Base-by-base conservation (phyloP, 352 stramenopile genomes). In the Pythium aristosporum region DNA sequence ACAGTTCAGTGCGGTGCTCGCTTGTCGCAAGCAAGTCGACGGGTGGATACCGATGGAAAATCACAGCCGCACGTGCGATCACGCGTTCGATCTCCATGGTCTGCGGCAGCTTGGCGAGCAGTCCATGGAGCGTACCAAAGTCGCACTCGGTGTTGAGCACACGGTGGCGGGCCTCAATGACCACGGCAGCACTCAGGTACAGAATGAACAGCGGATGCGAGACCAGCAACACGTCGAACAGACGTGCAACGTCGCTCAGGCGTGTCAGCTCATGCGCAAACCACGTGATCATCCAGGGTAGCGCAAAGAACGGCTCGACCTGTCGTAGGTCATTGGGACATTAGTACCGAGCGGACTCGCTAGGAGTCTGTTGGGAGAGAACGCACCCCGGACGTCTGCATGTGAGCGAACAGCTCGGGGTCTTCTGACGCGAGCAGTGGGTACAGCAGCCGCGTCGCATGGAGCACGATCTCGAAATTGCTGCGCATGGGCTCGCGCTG, bases 241-340 rank as follows among this genome's bases (percentile, higher is more conserved):
- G 67, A 30, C 95, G 76, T 59, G 92, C 80, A 11, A 97, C 92
- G 55, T 98, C 73, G 3, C 77, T 60, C 10, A 97, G 94, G 30
- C 91, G 88, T 51, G 74, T 76, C 9, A 98, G 65, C 68, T 98
- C 86, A 74, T 98, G 94, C 13, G 87, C 77, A 69, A 98, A 98
- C 93, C 94, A 98, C 36, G 94, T 98, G 57, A 98, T 92, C 55
- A 98, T 80, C 94, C 94, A 98, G 41, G 84, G 85, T 2, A 98
- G 64, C 16, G 83, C 88, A 74, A 98, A 98, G 62, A 96, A 98
- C 18, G 92, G 92, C 71, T 98, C 93, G 65, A 98, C 94, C 77
- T 91, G 63, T 11, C 48, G 28, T 37, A 15, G 21, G 25, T 30
- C 3, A 30, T 28, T 4, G 10, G 42, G 11, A 52, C 6, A 37